phyloP scores from a whole-genome alignment of 2,329 filamentous ascomycete species.

The Beauveria bassiana region DNA sequence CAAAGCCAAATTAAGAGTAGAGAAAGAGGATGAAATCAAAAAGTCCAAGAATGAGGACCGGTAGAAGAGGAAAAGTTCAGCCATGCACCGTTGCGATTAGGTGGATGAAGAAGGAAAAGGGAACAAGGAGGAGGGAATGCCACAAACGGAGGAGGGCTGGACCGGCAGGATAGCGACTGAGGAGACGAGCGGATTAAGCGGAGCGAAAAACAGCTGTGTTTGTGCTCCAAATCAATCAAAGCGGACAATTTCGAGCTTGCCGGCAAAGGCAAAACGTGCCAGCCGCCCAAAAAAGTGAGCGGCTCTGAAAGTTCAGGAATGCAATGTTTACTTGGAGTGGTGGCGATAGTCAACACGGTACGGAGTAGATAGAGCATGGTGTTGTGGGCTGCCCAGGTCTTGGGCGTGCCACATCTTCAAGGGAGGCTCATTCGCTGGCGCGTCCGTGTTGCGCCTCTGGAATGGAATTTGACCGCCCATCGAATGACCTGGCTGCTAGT shows the following conservation, averaged over 20 bases:
- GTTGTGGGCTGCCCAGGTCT: slow-evolving; percentile 1
- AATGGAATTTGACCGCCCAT: slow-evolving; percentile 9
- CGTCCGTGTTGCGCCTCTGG: neutral
- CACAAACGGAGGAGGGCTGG: slow-evolving; percentile 7
- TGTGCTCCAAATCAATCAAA: neutral
- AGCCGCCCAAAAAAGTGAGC: slow-evolving; percentile 11
- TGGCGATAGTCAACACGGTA: slow-evolving; percentile 12
- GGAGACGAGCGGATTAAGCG: slow-evolving; percentile 3
- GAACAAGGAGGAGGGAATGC: slow-evolving; percentile 9
- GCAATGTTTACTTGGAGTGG: slow-evolving; percentile 14
- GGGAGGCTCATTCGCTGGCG: slow-evolving; percentile 7
- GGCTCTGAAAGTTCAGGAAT: slow-evolving; percentile 12
- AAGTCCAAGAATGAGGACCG: neutral
- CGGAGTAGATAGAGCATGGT: neutral
- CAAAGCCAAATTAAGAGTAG: neutral
- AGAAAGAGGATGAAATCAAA: neutral
- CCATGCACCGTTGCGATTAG: neutral
- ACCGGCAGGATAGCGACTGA: neutral
- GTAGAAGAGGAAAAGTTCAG: slow-evolving; percentile 11
- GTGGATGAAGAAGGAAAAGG: slow-evolving; percentile 6
- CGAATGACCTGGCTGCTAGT: neutral
- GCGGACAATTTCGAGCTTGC: neutral
- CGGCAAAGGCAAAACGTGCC: slow-evolving; percentile 11
- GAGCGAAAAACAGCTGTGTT: neutral
- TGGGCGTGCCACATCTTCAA: neutral